Evolutionary conservation across 371 early-diverging fungal species (phyloP), one percentile per base, ranked within the genome.

Genomic region (Lichtheimia corymbifera): DNA sequence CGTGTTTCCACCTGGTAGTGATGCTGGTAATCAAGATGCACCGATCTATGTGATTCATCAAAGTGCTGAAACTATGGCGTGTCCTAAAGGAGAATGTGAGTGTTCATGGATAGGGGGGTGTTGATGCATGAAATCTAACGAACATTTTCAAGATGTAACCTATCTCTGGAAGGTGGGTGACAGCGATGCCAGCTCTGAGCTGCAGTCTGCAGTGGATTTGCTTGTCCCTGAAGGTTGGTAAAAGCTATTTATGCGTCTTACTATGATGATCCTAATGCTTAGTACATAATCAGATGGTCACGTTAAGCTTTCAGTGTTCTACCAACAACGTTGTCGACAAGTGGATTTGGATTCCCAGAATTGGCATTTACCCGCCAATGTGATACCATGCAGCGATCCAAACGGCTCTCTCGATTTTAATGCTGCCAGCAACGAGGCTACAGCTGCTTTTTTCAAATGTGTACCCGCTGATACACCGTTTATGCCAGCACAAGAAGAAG

Each of bases 11-110:
- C 57, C 57, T 13, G 57, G 57, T 40, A 81, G 88, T 59, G 85
- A 89, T 13, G 83, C 89, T 41, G 73, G 77, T 53, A 71, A 79
- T 58, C 61, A 74, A 41, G 66, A 70, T 25, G 64, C 78, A 14
- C 83, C 83, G 11, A 72, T 88, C 14, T 76, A 73, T 43, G 74
- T 73, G 2, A 62, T 85, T 47, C 88, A 89, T 25, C 79, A 85
- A 59, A 83, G 75, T 50, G 70, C 74, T 24, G 88, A 85, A 41
- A 85, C 82, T 22, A 80, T 83, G 77, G 78, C 87, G 3, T 88
- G 88, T 58, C 91, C 89, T 2, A 67, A 59, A 25, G 77, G 77
- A 2, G 71, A 86, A 66, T 85, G 88, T 88, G 83, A 73, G 82
- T 53, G n/a, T 22, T 45, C 22, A 17, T 27, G 28, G 7, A 5